A percentile compares a stretch with the other conserved stretches of the same genome.
Evolutionary conservation across 192 early-diverging fungal genomes (phyloP).

Genomic region (Thoreauomyces humboldtii): DNA sequence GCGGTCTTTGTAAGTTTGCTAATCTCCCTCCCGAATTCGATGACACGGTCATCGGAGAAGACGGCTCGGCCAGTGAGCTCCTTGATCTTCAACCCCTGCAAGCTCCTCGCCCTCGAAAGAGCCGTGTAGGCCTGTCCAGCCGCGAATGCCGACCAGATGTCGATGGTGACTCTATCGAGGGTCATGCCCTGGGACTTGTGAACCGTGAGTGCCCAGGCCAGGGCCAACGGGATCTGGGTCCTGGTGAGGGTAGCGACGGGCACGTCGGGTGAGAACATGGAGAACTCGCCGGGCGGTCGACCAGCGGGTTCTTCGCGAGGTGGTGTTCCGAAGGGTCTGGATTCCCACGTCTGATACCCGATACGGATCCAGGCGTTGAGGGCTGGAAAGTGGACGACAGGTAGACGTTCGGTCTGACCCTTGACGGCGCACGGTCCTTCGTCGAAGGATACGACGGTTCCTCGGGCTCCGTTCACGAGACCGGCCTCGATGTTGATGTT

Average conservation of each 20-base stretch:
- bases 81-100: conserved; percentile 39
- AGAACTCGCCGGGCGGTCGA: not conserved
- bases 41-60: conserved; percentile 10
- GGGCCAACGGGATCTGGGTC: conserved; percentile 42
- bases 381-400: conserved; percentile 39
- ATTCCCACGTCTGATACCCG: conserved; percentile 1
- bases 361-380: not conserved
- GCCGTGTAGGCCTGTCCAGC: conserved; percentile 54
- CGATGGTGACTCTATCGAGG: conserved; percentile 44
- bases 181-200: conserved; percentile 55
- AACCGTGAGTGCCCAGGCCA: conserved; percentile 52
- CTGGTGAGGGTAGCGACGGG: conserved; percentile 14
- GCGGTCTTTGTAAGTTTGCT: no score
- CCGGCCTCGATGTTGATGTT: conserved; percentile 33
- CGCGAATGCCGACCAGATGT: conserved; percentile 40
- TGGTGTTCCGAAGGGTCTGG: not conserved
- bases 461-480: conserved; percentile 48
- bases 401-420: conserved; percentile 8
- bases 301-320: no score
- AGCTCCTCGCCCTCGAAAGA: conserved; percentile 34
- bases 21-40: conserved; percentile 15
- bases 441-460: conserved; percentile 39
- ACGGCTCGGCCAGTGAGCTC: conserved; percentile 17
- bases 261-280: not conserved
- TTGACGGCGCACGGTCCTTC: not conserved